phyloP scores from a whole-genome alignment of 306 rosid species.

The Castanea crenata region DNA sequence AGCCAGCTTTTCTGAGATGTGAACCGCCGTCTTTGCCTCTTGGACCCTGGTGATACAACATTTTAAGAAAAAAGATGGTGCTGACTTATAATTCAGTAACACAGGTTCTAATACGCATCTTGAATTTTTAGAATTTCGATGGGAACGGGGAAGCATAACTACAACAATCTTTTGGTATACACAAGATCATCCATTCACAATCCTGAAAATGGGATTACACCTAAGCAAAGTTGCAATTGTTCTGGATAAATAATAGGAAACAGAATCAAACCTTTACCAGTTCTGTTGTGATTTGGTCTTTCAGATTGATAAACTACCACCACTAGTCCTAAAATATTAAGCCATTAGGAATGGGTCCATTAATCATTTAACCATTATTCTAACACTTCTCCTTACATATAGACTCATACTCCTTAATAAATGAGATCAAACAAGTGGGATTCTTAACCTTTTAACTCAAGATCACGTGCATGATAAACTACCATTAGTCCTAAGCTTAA shows the following conservation, averaged over 20 bases:
- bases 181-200: neutral
- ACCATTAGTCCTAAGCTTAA: too few relatives aligned
- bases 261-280: neutral
- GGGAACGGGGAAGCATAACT: neutral
- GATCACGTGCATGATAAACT: too few relatives aligned
- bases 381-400: too few relatives aligned
- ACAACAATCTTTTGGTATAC: neutral
- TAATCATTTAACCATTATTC: too few relatives aligned
- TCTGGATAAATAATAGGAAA: neutral
- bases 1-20: conserved; percentile 15
- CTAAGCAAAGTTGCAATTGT: neutral
- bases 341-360: too few relatives aligned
- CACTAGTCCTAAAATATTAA: too few relatives aligned
- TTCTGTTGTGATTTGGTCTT: neutral
- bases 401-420: too few relatives aligned
- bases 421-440: too few relatives aligned
- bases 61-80: neutral
- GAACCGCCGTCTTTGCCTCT: conserved; percentile 16
- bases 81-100: neutral
- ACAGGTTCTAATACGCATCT: neutral
- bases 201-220: neutral
- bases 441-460: too few relatives aligned
- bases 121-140: neutral
- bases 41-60: conserved; percentile 13
- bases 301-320: neutral